These are phyloP conservation scores for Pulveroboletus sp. DNA, from an alignment of 1,284 basidiomycete genomes.

Conservation along the genomic window DNA sequence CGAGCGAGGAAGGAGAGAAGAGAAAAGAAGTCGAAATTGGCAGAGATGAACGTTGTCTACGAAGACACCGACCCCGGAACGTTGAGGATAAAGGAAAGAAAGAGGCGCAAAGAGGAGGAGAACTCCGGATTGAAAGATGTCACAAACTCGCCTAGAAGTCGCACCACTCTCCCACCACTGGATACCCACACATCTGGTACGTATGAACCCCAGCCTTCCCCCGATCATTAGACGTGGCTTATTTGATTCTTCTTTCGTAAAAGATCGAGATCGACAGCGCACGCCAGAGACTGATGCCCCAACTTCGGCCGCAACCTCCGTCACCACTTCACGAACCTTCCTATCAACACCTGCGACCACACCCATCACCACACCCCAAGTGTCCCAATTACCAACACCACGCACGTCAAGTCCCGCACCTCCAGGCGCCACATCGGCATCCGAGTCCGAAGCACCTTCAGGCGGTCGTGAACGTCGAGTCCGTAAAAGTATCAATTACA, in stretches of 20 bases:
- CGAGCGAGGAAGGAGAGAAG: conserved; percentile 42
- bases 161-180: conserved; percentile 38
- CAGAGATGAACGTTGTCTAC: conserved; percentile 34
- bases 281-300: conserved; percentile 43
- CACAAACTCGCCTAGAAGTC: conserved; percentile 54
- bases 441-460: conserved; percentile 39
- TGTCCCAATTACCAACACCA: conserved; percentile 44
- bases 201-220: conserved; percentile 10
- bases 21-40: conserved; percentile 43
- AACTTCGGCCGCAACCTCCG: conserved; percentile 36
- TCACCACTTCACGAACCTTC: conserved; percentile 43
- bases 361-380: conserved; percentile 36
- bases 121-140: conserved; percentile 56
- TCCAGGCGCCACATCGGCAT: conserved; percentile 37
- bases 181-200: conserved; percentile 42
- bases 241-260: conserved; percentile 19
- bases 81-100: conserved; percentile 41
- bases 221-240: conserved; percentile 1
- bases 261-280: conserved; percentile 44
- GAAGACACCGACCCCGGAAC: conserved; percentile 34
- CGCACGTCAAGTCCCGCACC: conserved; percentile 52
- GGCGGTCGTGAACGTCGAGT: conserved; percentile 66
- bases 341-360: conserved; percentile 46
- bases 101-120: conserved; percentile 43
- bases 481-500: conserved; percentile 84